Percentiles rank a stretch among this genome's conserved stretches.
Conservation (phyloP, 225 moss, liverwort and hornwort genomes). For the Rhytidiadelphus loreus region DNA sequence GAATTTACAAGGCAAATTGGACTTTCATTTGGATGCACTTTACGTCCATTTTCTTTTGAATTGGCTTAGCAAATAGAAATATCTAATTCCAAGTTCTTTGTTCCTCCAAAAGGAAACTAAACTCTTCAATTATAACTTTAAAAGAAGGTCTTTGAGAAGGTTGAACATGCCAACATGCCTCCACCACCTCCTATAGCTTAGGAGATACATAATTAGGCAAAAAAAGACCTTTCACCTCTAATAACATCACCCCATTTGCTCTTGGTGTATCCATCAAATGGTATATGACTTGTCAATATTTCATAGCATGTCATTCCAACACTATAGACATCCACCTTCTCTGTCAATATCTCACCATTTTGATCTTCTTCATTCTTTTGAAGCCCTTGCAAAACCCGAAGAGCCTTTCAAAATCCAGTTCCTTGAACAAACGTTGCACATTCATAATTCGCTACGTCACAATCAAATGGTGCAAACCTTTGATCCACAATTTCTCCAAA, state of each 20-base stretch:
- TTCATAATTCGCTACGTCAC: background rate
- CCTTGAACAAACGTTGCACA: background rate
- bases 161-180: background rate
- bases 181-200: background rate
- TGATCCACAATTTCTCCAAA: no score
- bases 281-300: background rate
- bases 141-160: background rate
- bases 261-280: background rate
- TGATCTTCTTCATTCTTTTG: background rate
- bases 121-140: no score
- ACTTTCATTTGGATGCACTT: background rate
- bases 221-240: background rate
- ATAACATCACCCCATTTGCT: background rate
- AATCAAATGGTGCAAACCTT: no score
- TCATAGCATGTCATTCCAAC: background rate
- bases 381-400: background rate
- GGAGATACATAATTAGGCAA: background rate
- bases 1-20: accelerated
- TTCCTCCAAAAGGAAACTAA: no score
- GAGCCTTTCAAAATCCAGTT: background rate
- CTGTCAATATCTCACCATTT: background rate
- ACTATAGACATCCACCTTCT: background rate
- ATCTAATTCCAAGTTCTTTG: background rate
- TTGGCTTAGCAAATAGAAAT: no score
- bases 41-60: no score